Percentiles rank a stretch among this genome's conserved stretches.
These are phyloP conservation scores for Ophiostoma sp. DNA, from an alignment of 2,329 filamentous ascomycete species.

Conservation along the genomic window DNA sequence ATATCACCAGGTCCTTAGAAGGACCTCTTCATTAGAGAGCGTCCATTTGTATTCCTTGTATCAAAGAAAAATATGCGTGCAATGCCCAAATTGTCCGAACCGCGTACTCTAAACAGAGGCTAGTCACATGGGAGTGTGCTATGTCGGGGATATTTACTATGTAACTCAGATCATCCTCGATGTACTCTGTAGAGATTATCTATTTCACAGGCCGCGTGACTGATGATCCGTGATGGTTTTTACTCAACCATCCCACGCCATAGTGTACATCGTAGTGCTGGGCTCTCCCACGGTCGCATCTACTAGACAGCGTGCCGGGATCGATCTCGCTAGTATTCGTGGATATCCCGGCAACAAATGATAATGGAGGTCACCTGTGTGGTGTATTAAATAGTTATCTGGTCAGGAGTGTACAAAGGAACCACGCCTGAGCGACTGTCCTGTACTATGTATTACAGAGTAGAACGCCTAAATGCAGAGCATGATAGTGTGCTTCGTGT, in stretches of 20 bases:
- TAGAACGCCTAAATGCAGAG: background rate
- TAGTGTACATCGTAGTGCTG: background rate
- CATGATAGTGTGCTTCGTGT: background rate
- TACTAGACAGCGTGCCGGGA: background rate
- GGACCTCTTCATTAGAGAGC: background rate
- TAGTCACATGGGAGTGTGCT: background rate
- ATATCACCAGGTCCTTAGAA: constrained; percentile 4
- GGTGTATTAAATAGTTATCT: background rate
- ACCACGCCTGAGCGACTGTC: too few species aligned
- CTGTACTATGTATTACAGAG: background rate
- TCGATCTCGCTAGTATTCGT: constrained; percentile 6
- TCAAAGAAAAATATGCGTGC: background rate
- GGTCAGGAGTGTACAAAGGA: background rate
- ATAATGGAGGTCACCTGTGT: background rate
- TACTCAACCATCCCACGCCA: background rate
- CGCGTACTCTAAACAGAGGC: too few species aligned
- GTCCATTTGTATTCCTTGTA: background rate
- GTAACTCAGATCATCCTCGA: background rate
- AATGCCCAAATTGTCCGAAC: background rate
- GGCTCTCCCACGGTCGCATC: background rate
- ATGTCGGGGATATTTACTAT: background rate
- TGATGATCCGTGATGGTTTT: background rate
- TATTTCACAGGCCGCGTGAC: background rate
- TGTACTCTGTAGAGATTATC: background rate
- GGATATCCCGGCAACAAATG: background rate